Conservation (phyloP, 2,329 filamentous ascomycete species). For the Talaromyces sp. region DNA sequence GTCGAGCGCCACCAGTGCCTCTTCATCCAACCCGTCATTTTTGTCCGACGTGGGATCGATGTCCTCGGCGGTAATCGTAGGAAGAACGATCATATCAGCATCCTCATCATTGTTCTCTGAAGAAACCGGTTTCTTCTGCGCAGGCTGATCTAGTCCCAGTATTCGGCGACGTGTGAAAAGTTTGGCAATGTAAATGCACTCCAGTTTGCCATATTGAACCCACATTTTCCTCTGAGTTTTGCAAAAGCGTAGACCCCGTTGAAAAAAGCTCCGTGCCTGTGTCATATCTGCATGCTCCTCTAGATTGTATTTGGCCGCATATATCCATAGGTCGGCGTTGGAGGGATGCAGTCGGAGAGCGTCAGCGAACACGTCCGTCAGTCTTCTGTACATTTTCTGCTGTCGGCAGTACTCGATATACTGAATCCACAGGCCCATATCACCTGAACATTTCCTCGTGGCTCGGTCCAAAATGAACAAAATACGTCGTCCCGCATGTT, state of each 20-base stretch:
- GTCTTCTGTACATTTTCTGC: slow-evolving; percentile 58
- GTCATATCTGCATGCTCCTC: slow-evolving; percentile 83
- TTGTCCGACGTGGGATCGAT: slow-evolving; percentile 51
- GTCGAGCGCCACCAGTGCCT: slow-evolving; percentile 59
- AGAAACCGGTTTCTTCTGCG: slow-evolving; percentile 36
- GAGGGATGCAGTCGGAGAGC: slow-evolving; percentile 81
- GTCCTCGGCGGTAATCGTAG: slow-evolving; percentile 58
- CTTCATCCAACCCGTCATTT: slow-evolving; percentile 49
- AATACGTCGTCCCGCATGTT: slow-evolving; percentile 73
- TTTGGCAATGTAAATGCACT: slow-evolving; percentile 86
- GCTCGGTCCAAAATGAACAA: slow-evolving; percentile 86
- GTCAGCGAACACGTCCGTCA: slow-evolving; percentile 56
- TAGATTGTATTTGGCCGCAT: slow-evolving; percentile 71
- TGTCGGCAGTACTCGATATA: slow-evolving; percentile 78
- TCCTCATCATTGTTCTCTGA: slow-evolving; percentile 39
- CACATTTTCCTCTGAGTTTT: slow-evolving; percentile 68
- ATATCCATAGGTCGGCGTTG: slow-evolving; percentile 78
- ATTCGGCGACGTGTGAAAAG: slow-evolving; percentile 69
- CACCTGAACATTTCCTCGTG: slow-evolving; percentile 77
- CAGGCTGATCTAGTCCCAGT: slow-evolving; percentile 52
- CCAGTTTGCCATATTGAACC: slow-evolving; percentile 83
- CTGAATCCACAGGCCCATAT: slow-evolving; percentile 77
- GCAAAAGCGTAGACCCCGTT: slow-evolving; percentile 86
- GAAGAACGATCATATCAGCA: slow-evolving; percentile 54
- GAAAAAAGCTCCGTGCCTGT: slow-evolving; percentile 77